These are phyloP conservation scores for Hyaloscypha bicolor DNA, from an alignment of 495 filamentous ascomycete species.

Conservation along the genomic window DNA sequence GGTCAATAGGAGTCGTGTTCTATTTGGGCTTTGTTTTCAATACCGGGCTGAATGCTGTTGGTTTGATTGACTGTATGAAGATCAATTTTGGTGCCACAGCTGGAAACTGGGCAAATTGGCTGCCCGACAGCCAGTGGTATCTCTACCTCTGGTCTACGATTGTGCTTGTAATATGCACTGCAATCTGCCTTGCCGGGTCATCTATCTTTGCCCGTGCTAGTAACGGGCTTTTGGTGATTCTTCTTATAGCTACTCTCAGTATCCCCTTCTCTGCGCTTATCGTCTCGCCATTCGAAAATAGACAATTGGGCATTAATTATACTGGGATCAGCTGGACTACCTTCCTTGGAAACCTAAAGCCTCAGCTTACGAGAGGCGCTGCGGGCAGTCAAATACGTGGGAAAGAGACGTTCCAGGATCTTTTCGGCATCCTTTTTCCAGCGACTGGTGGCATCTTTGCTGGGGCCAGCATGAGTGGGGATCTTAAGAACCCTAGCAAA, in stretches of 20 bases:
- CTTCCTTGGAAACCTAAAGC: constrained; percentile 70
- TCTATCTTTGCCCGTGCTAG: constrained; percentile 80
- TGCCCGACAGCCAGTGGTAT: constrained; percentile 75
- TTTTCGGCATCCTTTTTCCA: constrained; percentile 87
- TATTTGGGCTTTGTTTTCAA: constrained; percentile 85
- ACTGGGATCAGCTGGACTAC: constrained; percentile 74
- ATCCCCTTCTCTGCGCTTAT: constrained; percentile 77
- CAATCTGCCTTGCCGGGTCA: constrained; percentile 78
- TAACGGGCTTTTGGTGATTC: constrained; percentile 73
- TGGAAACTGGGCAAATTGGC: constrained; percentile 60
- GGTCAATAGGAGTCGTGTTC: constrained; percentile 89
- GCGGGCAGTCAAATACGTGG: constrained; percentile 67
- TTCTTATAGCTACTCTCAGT: constrained; percentile 76
- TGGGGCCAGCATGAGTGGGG: constrained; percentile 90
- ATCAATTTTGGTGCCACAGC: constrained; percentile 69
- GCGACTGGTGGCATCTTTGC: constrained; percentile 71
- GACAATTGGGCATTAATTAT: constrained; percentile 65
- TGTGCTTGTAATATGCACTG: constrained; percentile 72
- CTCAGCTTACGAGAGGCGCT: constrained; percentile 65
- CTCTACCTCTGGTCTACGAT: constrained; percentile 77
- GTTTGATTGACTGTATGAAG: constrained; percentile 79
- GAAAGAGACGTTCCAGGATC: constrained; percentile 74
- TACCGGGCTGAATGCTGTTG: constrained; percentile 87
- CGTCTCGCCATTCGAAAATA: constrained; percentile 65
- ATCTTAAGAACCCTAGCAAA: constrained; percentile 80